Percentiles rank a stretch among this genome's conserved stretches.
phyloP scores from a whole-genome alignment of 306 rosid genomes.

The Hippophae gyantsensis region DNA sequence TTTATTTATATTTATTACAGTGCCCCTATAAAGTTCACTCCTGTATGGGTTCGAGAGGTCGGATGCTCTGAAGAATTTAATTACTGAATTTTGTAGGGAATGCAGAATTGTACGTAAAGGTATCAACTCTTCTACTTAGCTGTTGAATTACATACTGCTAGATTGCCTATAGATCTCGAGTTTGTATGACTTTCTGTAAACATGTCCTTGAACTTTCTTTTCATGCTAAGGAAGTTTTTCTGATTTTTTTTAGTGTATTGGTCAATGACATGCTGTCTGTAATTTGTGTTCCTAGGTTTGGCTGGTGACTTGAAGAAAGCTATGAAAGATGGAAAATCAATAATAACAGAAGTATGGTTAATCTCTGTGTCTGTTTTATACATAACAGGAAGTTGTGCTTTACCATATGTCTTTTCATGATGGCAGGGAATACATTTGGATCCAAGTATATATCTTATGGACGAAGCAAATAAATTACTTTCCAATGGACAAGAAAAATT shows the following conservation, averaged over 20 bases:
- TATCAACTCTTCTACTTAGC: not conserved
- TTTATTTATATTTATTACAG: slow-evolving; percentile 28
- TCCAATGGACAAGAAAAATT: slow-evolving; percentile 25
- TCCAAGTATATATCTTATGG: slow-evolving; percentile 96
- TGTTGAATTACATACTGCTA: slow-evolving; percentile 1
- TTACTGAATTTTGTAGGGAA: slow-evolving; percentile 94
- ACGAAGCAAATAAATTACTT: slow-evolving; percentile 59
- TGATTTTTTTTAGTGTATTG: not conserved
- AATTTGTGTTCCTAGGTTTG: slow-evolving; percentile 55
- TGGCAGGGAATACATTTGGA: slow-evolving; percentile 89
- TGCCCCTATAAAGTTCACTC: slow-evolving; percentile 80
- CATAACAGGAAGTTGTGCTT: not conserved
- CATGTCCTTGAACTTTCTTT: slow-evolving; percentile 2
- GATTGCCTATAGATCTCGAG: not conserved
- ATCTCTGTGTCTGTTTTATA: not conserved
- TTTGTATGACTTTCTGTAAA: not conserved
- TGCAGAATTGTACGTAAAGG: slow-evolving; percentile 97
- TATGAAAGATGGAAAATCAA: slow-evolving; percentile 97
- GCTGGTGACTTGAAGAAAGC: slow-evolving; percentile 98
- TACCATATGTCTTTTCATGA: not conserved
- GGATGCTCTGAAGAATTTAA: slow-evolving; percentile 76
- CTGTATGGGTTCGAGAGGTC: slow-evolving; percentile 83
- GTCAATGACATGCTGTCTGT: slow-evolving; percentile 4
- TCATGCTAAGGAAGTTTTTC: not conserved
- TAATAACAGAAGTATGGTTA: slow-evolving; percentile 71